A percentile compares a stretch with the other conserved stretches of the same genome.
Evolutionary conservation across 129 eudicot genomes (phyloP).

Genomic region (Centella asiatica): DNA sequence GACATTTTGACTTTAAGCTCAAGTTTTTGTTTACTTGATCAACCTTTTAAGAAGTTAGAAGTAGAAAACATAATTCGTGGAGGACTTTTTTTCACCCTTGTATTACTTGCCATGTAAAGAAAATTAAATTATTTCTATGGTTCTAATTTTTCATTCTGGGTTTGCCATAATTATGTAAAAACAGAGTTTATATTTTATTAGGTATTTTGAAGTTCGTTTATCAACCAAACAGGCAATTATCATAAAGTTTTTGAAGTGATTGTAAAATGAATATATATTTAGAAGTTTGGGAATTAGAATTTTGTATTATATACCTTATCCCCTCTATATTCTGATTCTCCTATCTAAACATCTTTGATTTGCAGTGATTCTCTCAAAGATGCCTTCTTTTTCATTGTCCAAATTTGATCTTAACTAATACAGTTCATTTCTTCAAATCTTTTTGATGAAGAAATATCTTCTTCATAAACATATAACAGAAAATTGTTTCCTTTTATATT

Average conservation of each 20-base stretch:
- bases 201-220: background rate
- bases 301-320: background rate
- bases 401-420: conserved; percentile 9
- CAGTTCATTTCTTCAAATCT: conserved; percentile 10
- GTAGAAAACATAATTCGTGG: no score
- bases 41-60: no score
- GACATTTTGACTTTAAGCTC: no score
- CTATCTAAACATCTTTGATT: conserved; percentile 15
- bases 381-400: background rate
- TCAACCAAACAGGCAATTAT: background rate
- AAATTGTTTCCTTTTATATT: conserved; percentile 19
- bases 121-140: no score
- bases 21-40: no score
- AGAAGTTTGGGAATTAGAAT: background rate
- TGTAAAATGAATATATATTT: background rate
- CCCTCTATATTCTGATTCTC: conserved; percentile 9
- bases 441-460: background rate
- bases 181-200: no score
- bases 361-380: conserved; percentile 27
- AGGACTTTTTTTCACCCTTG: no score
- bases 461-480: conserved; percentile 17
- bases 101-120: no score
- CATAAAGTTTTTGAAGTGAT: conserved; percentile 2
- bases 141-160: no score
- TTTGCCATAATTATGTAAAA: no score